Evolutionary conservation across 1,284 basidiomycete genomes (phyloP).

Genomic region (Stygiomarasmius scandens): DNA sequence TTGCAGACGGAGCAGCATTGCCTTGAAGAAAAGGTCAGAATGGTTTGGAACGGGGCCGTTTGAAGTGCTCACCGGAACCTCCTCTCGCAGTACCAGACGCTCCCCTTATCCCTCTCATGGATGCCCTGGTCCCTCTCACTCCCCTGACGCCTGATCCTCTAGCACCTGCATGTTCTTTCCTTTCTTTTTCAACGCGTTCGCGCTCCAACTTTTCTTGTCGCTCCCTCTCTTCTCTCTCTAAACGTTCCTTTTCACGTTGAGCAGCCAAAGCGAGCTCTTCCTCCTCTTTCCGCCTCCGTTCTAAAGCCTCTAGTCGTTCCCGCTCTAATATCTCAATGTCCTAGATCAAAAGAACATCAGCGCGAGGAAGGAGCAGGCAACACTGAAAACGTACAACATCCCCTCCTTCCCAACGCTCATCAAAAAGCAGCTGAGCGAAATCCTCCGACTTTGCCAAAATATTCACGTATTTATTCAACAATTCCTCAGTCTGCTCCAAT

Average conservation of each 20-base stretch:
- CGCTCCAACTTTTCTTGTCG: conserved; percentile 48
- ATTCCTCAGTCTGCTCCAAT: conserved; percentile 66
- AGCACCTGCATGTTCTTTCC: conserved; percentile 33
- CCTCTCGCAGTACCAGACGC: conserved; percentile 36
- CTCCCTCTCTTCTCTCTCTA: conserved; percentile 54
- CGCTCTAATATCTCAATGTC: conserved; percentile 58
- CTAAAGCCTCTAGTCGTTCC: conserved; percentile 49
- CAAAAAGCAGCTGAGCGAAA: conserved; percentile 65
- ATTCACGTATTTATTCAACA: conserved; percentile 72
- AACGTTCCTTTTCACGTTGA: conserved; percentile 52
- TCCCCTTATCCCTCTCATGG: conserved; percentile 41
- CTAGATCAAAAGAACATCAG: conserved; percentile 33
- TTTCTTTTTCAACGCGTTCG: conserved; percentile 46
- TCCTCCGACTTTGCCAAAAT: conserved; percentile 73
- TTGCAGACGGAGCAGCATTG: no score
- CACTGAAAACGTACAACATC: conserved; percentile 52
- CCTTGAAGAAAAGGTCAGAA: no score
- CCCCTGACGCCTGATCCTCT: conserved; percentile 57
- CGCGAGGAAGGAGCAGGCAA: neutral
- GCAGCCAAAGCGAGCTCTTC: conserved; percentile 49
- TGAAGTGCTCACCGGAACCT: conserved; percentile 25
- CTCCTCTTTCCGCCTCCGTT: conserved; percentile 49
- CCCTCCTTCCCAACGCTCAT: conserved; percentile 73
- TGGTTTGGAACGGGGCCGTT: no score
- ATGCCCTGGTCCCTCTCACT: conserved; percentile 57